These are phyloP conservation scores for Penicillium sp. DNA, from an alignment of 2,329 filamentous ascomycete genomes.

Conservation along the genomic window DNA sequence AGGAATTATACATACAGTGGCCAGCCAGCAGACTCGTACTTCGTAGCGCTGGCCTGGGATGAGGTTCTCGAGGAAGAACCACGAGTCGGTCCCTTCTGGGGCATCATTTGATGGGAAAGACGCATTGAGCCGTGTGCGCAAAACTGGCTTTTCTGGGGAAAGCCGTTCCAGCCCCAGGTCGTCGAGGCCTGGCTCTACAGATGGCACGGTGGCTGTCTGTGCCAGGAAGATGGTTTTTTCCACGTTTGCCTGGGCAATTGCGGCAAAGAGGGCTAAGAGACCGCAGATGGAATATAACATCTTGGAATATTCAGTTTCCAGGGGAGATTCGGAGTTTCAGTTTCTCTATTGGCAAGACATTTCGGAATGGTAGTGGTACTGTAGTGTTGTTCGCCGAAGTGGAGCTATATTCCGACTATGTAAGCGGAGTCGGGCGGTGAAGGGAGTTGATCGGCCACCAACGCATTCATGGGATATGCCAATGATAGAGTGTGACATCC, in stretches of 20 bases:
- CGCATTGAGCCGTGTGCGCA: constrained; percentile 62
- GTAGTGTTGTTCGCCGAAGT: neutral
- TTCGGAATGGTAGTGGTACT: neutral
- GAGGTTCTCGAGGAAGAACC: constrained; percentile 71
- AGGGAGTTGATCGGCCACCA: neutral
- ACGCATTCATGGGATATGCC: neutral
- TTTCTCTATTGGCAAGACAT: neutral
- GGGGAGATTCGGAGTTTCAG: neutral
- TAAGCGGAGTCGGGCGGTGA: constrained; percentile 6
- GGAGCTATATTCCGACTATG: constrained; percentile 7
- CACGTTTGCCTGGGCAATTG: constrained; percentile 59
- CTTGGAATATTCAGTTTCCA: neutral
- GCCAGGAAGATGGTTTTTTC: constrained; percentile 88
- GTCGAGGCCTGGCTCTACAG: constrained; percentile 52
- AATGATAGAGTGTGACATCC: neutral
- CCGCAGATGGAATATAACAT: constrained; percentile 15
- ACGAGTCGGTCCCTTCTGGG: constrained; percentile 60
- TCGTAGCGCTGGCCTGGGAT: constrained; percentile 75
- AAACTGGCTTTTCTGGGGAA: constrained; percentile 51
- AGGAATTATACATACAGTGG: constrained; percentile 61
- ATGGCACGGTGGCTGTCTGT: constrained; percentile 56
- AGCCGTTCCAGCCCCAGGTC: constrained; percentile 62
- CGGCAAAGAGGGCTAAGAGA: constrained; percentile 16
- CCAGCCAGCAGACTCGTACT: constrained; percentile 86
- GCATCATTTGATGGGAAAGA: constrained; percentile 57